These are phyloP conservation scores for Solanum hybrid DNA, from an alignment of 305 asterid species.

Conservation along the genomic window DNA sequence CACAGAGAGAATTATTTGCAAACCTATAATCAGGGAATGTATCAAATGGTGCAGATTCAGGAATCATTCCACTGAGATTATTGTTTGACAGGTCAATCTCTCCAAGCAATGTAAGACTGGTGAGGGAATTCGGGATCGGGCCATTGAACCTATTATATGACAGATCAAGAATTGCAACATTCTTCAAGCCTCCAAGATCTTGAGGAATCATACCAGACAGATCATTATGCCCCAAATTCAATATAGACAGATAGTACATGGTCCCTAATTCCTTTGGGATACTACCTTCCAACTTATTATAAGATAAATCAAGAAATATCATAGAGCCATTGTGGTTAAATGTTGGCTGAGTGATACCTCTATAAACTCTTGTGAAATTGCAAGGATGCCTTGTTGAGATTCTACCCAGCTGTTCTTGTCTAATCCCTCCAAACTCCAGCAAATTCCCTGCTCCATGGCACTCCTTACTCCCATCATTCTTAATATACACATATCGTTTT, in stretches of 20 bases:
- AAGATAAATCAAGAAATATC: slow-evolving; percentile 91
- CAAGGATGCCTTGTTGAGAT: slow-evolving; percentile 74
- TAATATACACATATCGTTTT: slow-evolving; percentile 57
- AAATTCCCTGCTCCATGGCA: slow-evolving; percentile 94
- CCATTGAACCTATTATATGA: slow-evolving; percentile 70
- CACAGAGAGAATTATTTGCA: slow-evolving; percentile 74
- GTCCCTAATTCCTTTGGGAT: slow-evolving; percentile 85
- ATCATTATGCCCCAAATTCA: slow-evolving; percentile 76
- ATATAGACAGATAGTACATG: slow-evolving; percentile 57
- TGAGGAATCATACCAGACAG: slow-evolving; percentile 79
- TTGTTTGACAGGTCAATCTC: slow-evolving; percentile 78
- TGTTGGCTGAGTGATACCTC: slow-evolving; percentile 63
- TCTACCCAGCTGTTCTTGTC: slow-evolving; percentile 55
- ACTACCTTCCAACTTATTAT: slow-evolving; percentile 60
- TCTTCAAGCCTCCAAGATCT: slow-evolving; percentile 66
- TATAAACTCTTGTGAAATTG: slow-evolving; percentile 57
- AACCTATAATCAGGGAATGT: slow-evolving; percentile 64
- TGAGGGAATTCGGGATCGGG: slow-evolving; percentile 53
- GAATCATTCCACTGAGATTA: slow-evolving; percentile 65
- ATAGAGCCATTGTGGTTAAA: slow-evolving; percentile 86
- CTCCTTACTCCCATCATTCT: slow-evolving; percentile 73
- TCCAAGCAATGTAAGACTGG: slow-evolving; percentile 52
- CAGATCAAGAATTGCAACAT: slow-evolving; percentile 75
- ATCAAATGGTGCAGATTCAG: slow-evolving; percentile 68
- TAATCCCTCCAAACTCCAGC: slow-evolving; percentile 83